phyloP scores from a whole-genome alignment of 257 asterid genomes.

The Fraxinus americana region DNA sequence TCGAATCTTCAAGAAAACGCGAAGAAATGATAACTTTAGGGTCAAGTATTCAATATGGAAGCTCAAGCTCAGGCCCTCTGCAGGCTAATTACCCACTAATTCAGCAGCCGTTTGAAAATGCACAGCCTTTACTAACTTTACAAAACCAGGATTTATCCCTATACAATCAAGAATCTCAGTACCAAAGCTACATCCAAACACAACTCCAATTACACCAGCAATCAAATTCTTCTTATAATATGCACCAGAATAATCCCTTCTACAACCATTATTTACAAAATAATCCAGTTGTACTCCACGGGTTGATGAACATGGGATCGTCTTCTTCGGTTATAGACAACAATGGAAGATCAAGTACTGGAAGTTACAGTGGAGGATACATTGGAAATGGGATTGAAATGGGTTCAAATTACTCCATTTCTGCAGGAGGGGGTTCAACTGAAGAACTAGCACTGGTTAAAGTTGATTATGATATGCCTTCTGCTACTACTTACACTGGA shows the following conservation, averaged over 20 bases:
- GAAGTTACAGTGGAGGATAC: slow-evolving; percentile 57
- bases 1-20: slow-evolving; percentile 66
- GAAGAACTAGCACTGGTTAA: slow-evolving; percentile 67
- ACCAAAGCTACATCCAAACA: slow-evolving; percentile 63
- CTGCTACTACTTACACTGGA: slow-evolving; percentile 44
- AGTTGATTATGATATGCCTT: slow-evolving; percentile 69
- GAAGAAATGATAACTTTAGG: slow-evolving; percentile 66
- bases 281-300: slow-evolving; percentile 62
- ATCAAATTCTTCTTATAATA: slow-evolving; percentile 21
- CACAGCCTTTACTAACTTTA: slow-evolving; percentile 50
- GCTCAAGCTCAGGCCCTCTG: slow-evolving; percentile 31
- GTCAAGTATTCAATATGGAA: slow-evolving; percentile 53
- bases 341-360: slow-evolving; percentile 41
- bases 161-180: slow-evolving; percentile 40
- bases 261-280: slow-evolving; percentile 49
- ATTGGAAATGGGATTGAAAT: slow-evolving; percentile 31
- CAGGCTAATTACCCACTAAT: slow-evolving; percentile 48
- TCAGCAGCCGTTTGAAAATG: slow-evolving; percentile 44
- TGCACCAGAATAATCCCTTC: slow-evolving; percentile 24
- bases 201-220: slow-evolving; percentile 60
- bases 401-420: slow-evolving; percentile 33
- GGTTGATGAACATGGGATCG: slow-evolving; percentile 60
- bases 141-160: slow-evolving; percentile 57
- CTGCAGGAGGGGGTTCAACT: slow-evolving; percentile 34
- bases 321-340: slow-evolving; percentile 44